phyloP scores from a whole-genome alignment of 768 basidiomycete species.

The Leucocoprinus leucothites region DNA sequence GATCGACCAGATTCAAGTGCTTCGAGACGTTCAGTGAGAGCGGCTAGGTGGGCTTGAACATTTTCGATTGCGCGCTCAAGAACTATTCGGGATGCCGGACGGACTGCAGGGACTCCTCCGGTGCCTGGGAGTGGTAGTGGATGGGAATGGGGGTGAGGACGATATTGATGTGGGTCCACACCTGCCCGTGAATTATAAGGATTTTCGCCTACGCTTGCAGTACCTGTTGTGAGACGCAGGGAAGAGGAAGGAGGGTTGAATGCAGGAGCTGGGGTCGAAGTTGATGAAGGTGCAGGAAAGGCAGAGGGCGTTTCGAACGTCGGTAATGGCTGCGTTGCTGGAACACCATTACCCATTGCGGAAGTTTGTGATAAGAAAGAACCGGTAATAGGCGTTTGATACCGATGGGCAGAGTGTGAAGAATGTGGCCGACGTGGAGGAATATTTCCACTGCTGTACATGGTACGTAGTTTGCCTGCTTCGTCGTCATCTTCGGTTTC shows the following conservation, averaged over 20 bases:
- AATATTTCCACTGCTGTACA: no score
- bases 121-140: no score
- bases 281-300: conserved; percentile 43
- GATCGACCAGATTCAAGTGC: conserved; percentile 48
- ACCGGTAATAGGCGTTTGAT: conserved; percentile 72
- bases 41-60: conserved; percentile 78
- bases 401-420: conserved; percentile 73
- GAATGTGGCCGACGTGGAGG: conserved; percentile 59
- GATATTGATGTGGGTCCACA: conserved; percentile 22
- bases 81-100: conserved; percentile 46
- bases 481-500: conserved; percentile 44
- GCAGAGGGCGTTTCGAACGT: conserved; percentile 71
- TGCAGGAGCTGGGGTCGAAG: conserved; percentile 26
- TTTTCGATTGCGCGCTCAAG: conserved; percentile 79
- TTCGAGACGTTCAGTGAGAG: conserved; percentile 81
- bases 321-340: conserved; percentile 70
- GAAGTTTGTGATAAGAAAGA: conserved; percentile 59
- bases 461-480: conserved; percentile 42
- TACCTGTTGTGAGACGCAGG: conserved; percentile 33
- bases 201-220: conserved; percentile 20
- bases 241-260: no score
- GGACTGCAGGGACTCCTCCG: no score
- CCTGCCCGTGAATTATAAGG: conserved; percentile 25
- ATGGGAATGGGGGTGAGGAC: conserved; percentile 23
- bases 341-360: conserved; percentile 33